Conservation (phyloP, 805 yeast genomes). For the Blastobotrys americana region DNA sequence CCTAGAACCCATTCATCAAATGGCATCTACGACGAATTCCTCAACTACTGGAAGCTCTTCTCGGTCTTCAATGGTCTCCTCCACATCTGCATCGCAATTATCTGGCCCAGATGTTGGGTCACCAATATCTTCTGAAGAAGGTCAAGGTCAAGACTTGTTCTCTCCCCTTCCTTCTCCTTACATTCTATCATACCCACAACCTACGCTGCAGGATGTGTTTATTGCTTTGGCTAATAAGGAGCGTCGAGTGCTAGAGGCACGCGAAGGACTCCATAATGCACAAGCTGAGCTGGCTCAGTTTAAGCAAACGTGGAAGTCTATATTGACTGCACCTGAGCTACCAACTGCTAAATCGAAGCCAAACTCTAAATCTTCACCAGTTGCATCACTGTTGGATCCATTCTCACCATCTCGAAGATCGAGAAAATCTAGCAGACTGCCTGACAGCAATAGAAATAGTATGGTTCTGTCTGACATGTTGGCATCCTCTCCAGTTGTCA, state of each 20-base stretch:
- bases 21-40: too few species aligned
- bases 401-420: background rate
- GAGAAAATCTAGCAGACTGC: background rate
- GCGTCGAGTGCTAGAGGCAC: slow-evolving; percentile 31
- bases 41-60: too few species aligned
- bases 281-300: slow-evolving; percentile 24
- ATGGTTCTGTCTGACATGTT: too few species aligned
- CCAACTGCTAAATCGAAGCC: background rate
- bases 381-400: background rate
- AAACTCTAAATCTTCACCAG: background rate
- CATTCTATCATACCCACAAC: slow-evolving; percentile 15
- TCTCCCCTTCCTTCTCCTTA: slow-evolving; percentile 15
- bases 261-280: slow-evolving; percentile 25
- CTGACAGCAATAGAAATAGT: too few species aligned
- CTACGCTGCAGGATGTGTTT: slow-evolving; percentile 27
- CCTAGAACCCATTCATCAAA: too few species aligned
- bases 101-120: slow-evolving; percentile 2
- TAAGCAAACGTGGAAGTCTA: slow-evolving; percentile 16
- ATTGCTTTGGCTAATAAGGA: slow-evolving; percentile 30
- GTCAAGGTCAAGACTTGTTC: too few species aligned
- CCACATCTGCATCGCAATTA: slow-evolving; percentile 1
- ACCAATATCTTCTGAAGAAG: background rate
- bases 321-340: slow-evolving; percentile 10
- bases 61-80: slow-evolving; percentile 1
- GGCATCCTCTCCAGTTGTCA: background rate